A percentile compares a stretch with the other conserved stretches of the same genome.
These are phyloP conservation scores for Calocera cornea DNA, from an alignment of 768 basidiomycete species.

Conservation along the genomic window DNA sequence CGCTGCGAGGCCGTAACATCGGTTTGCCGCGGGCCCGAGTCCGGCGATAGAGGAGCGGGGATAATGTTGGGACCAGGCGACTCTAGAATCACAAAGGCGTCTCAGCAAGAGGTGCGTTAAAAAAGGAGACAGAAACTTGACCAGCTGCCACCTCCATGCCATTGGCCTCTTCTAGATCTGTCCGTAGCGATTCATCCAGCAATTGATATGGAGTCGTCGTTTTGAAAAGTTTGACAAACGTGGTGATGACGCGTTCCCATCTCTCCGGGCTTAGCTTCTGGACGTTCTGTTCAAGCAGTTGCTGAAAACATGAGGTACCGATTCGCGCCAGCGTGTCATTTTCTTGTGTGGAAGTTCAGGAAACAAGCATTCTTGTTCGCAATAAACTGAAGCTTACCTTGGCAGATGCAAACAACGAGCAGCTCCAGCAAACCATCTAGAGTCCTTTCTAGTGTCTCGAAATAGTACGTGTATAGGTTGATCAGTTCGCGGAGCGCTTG, in stretches of 20 bases:
- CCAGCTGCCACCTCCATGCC: not conserved
- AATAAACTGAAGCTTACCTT: slow-evolving; percentile 46
- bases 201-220: slow-evolving; percentile 95
- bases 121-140: not conserved
- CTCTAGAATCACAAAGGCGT: slow-evolving; percentile 30
- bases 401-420: slow-evolving; percentile 91
- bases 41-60: slow-evolving; percentile 83
- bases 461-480: slow-evolving; percentile 91
- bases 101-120: not conserved
- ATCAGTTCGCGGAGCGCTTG: slow-evolving; percentile 91
- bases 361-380: not conserved
- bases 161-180: slow-evolving; percentile 50
- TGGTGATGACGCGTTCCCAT: slow-evolving; percentile 85
- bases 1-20: slow-evolving; percentile 38
- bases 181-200: slow-evolving; percentile 82
- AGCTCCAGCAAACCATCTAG: slow-evolving; percentile 89
- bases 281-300: slow-evolving; percentile 86
- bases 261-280: slow-evolving; percentile 64
- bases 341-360: slow-evolving; percentile 37
- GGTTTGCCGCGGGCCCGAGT: slow-evolving; percentile 37
- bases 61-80: slow-evolving; percentile 52
- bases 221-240: slow-evolving; percentile 91
- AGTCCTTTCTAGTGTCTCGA: slow-evolving; percentile 76
- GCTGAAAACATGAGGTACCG: slow-evolving; percentile 94
- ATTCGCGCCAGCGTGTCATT: slow-evolving; percentile 96